Evolutionary conservation across 1,139 yeast genomes (phyloP), one percentile per base, ranked within the genome.

Genomic region (Komagataea norvegica): DNA sequence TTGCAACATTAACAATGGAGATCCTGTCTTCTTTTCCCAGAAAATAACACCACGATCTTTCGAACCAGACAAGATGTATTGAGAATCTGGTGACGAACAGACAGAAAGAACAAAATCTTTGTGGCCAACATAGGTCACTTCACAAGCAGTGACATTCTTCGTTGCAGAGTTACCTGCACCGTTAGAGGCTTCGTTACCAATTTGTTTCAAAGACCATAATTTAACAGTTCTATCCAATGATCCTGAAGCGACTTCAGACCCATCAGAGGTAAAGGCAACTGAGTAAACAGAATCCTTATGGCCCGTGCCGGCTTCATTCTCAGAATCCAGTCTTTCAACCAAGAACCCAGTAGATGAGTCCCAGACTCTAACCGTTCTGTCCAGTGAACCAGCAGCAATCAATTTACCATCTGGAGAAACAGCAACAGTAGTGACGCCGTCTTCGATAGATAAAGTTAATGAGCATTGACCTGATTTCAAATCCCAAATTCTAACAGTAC

Each of bases 401-500:
- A 81, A 76, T 53, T 82, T 78, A 29, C 96, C 96, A 62, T 91
- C 96, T 36, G 97, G 96, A 15, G 96, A 85, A 25, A 89, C 94
- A 13, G 96, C 96, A 33, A 91, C 97, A 0, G 98, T 91, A 39
- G 97, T 91, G 36, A 91, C 97, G 49, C 97, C 98, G 59, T 91
- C 98, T 63, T 91, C 97, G 52, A 91, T 89, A 23, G 89, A 79
- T 53, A 87, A 72, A 36, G 96, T 88, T 57, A 87, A 72, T 31
- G 91, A 82, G 59, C 96, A 87, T 65, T 86, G 93, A 20, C 96
- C 93, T 31, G 87, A 76, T 55, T 87, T 82, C 62, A 89, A 77
- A 62, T 89, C 96, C 98, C 98, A 91, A 59, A 91, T 85, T 61
- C 96, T 77, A 34, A 91, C 96, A 15, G 96, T 88, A 54, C 96